Base-by-base conservation (phyloP, 495 filamentous ascomycete genomes). In the Penicillium waksmanii region DNA sequence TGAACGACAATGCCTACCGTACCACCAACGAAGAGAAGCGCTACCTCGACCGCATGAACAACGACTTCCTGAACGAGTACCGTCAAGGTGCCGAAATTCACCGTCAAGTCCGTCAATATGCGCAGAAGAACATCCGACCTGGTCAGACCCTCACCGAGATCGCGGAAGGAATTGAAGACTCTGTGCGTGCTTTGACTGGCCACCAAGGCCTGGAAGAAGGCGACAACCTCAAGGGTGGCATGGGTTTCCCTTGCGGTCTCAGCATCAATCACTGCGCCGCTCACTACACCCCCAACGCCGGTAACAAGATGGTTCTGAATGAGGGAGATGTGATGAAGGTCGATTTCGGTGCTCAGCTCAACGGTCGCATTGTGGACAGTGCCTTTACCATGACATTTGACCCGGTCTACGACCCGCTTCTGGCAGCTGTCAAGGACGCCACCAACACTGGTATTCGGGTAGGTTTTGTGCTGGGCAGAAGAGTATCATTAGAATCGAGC, bases 1-100 rank as follows among this genome's bases (percentile, higher is more conserved):
- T 79, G 60, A 82, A 91, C 66, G 91, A 94, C 58, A 96, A 95
- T 70, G 71, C 82, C 46, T 89, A 87, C 68, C 90, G 92, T 53
- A 95, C 88, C 25, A 96, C 92, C 27, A 85, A 82, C 69, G 91
- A 95, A 75, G 92, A 96, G 79, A 91, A 93, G 77, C 85, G 92
- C 54, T 90, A 95, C 65, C 78, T 95, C 34, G 89, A 93, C 69
- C 88, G 88, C 66, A 83, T 93, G 77, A 87, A 93, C 75, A 89
- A 84, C 67, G 90, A 94, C 54, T 96, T 93, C 77, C 73, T 96
- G 53, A 84, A 81, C 36, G 92, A 97, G 66, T 96, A 96, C 69
- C 89, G 93, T 62, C 85, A 96, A 53, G 93, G 85, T 55, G 89
- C 92, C 34, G 93, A 97, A 74, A 84, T 89, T 18, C 85, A 88